phyloP scores from a whole-genome alignment of 257 asterid species.

The Ballota nigra region DNA sequence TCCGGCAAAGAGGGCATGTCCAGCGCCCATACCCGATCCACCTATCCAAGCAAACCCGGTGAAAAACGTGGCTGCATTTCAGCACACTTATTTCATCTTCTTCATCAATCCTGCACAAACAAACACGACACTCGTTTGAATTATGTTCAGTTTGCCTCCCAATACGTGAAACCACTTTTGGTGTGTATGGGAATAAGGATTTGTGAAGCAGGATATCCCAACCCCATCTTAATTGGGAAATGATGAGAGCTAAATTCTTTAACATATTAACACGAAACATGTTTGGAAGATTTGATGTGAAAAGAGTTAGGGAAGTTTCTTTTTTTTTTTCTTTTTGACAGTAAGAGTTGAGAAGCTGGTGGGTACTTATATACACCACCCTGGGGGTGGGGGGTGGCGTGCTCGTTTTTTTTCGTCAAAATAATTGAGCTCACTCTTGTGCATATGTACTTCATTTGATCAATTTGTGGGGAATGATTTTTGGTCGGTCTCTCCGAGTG shows the following conservation, averaged over 20 bases:
- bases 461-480: neutral
- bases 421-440: neutral
- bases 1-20: constrained; percentile 41
- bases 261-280: neutral
- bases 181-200: constrained; percentile 12
- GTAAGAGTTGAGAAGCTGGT: neutral
- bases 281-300: neutral
- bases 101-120: constrained; percentile 28
- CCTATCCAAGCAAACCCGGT: constrained; percentile 34
- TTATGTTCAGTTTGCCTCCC: neutral
- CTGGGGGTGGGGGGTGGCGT: neutral
- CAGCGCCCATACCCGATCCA: constrained; percentile 32
- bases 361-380: neutral
- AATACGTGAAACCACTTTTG: neutral
- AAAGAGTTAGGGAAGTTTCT: neutral
- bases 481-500: neutral
- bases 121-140: constrained; percentile 29
- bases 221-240: constrained; percentile 16
- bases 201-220: constrained; percentile 20
- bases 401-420: neutral
- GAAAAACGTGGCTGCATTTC: constrained; percentile 37
- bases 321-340: no score
- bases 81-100: constrained; percentile 36
- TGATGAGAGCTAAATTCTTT: neutral
- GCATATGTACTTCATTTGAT: neutral